Conservation (phyloP, 352 stramenopile genomes). For the Phytophthora tubulina region DNA sequence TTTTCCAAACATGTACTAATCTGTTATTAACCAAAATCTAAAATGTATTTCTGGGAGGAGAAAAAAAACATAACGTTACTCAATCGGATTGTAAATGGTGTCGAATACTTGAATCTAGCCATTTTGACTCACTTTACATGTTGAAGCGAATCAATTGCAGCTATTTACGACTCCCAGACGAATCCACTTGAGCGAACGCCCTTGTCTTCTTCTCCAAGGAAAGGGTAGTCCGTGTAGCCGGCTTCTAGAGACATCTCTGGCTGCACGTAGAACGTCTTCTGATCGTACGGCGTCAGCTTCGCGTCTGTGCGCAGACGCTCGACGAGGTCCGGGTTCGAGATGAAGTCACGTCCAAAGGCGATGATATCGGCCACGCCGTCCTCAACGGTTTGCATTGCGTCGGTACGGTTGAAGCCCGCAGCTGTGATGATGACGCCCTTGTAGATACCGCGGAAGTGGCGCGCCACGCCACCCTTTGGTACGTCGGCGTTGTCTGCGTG, state of each 20-base stretch:
- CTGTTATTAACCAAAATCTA: no score
- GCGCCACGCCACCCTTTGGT: conserved; percentile 40
- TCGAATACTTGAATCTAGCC: no score
- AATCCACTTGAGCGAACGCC: conserved; percentile 10
- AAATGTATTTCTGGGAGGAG: no score
- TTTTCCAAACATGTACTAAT: no score
- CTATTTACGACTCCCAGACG: conserved; percentile 20
- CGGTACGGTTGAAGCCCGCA: conserved; percentile 49
- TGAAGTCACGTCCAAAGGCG: conserved; percentile 53
- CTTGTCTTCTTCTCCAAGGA: conserved; percentile 29
- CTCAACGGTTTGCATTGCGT: conserved; percentile 50
- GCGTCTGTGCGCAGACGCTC: conserved; percentile 51
- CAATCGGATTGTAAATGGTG: no score
- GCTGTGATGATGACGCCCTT: conserved; percentile 60
- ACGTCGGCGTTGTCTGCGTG: conserved; percentile 32
- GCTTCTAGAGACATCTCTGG: conserved; percentile 25
- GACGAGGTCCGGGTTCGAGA: conserved; percentile 65
- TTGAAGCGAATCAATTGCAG: conserved; percentile 5
- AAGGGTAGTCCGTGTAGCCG: conserved; percentile 64
- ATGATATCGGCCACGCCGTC: conserved; percentile 60
- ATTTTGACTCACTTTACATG: no score
- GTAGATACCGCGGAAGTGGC: conserved; percentile 61
- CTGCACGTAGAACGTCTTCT: conserved; percentile 50
- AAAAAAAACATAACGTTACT: no score
- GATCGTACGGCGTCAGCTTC: conserved; percentile 50